A percentile compares a stretch with the other conserved stretches of the same genome.
These are phyloP conservation scores for Pseudocercospora eumusae DNA, from an alignment of 2,329 filamentous ascomycete genomes.

Conservation along the genomic window DNA sequence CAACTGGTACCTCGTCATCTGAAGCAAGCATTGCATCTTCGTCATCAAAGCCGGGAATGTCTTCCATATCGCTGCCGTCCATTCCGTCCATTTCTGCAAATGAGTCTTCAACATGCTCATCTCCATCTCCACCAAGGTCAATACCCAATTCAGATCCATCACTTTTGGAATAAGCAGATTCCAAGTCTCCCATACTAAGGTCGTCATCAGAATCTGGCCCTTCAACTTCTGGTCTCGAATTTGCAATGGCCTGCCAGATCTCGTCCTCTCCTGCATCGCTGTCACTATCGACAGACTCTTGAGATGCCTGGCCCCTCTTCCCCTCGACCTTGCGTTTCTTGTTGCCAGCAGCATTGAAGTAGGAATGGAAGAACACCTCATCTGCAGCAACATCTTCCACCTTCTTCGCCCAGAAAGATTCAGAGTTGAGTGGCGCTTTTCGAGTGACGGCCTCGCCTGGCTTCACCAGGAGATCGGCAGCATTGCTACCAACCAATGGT, in stretches of 20 bases:
- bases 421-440: constrained; percentile 71
- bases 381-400: constrained; percentile 83
- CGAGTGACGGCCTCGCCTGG: constrained; percentile 49
- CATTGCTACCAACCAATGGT: constrained; percentile 69
- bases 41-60: constrained; percentile 50
- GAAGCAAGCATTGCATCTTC: constrained; percentile 47
- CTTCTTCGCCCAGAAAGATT: constrained; percentile 89
- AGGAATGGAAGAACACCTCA: constrained; percentile 97
- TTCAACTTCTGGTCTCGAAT: constrained; percentile 75
- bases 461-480: constrained; percentile 62
- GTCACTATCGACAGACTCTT: constrained; percentile 47
- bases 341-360: constrained; percentile 72
- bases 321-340: constrained; percentile 56
- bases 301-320: constrained; percentile 55
- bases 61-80: constrained; percentile 58
- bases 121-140: constrained; percentile 45
- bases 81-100: constrained; percentile 40
- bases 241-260: constrained; percentile 88
- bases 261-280: constrained; percentile 60
- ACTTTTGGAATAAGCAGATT: constrained; percentile 42
- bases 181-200: constrained; percentile 53
- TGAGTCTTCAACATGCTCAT: constrained; percentile 46
- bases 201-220: constrained; percentile 61
- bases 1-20: constrained; percentile 58
- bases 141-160: constrained; percentile 53